A percentile compares a stretch with the other conserved stretches of the same genome.
Evolutionary conservation across 2,329 filamentous ascomycete genomes (phyloP).

Genomic region (Hirsutella minnesotensis): DNA sequence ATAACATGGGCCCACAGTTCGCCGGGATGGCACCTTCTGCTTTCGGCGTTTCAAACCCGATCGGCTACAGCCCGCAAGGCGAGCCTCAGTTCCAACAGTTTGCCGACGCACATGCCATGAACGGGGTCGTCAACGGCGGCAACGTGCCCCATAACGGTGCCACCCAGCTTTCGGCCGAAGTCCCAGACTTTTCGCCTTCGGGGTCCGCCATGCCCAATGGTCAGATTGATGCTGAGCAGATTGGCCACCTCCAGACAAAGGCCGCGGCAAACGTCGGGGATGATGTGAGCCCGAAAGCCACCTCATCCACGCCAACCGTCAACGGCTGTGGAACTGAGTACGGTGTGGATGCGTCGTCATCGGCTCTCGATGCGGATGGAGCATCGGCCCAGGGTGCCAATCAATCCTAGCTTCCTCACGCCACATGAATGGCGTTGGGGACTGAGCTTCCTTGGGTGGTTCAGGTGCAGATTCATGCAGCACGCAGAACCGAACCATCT

Average conservation of each 20-base stretch:
- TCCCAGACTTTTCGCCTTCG: constrained; percentile 27
- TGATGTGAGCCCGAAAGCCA: background rate
- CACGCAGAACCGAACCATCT: background rate
- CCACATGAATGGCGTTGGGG: background rate
- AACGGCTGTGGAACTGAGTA: constrained; percentile 5
- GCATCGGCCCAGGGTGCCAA: background rate
- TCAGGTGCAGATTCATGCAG: background rate
- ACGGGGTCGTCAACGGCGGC: constrained; percentile 15
- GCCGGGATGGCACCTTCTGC: constrained; percentile 18
- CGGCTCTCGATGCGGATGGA: constrained; percentile 5
- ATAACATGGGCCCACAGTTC: constrained; percentile 16
- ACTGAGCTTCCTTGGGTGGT: background rate
- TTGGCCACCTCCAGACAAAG: background rate
- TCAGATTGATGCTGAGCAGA: background rate
- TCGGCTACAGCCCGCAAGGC: constrained; percentile 15
- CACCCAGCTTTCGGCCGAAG: constrained; percentile 25
- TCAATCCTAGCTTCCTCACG: background rate
- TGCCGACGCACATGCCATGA: constrained; percentile 24
- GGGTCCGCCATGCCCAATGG: constrained; percentile 7
- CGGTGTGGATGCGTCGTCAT: background rate
- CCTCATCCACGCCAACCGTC: background rate
- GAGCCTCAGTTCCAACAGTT: constrained; percentile 17
- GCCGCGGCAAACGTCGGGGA: background rate
- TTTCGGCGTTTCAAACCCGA: constrained; percentile 17
- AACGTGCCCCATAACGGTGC: constrained; percentile 12